A percentile compares a stretch with the other conserved stretches of the same genome.
Conservation (phyloP, 2,329 filamentous ascomycete species). For the Xylaria multiplex region DNA sequence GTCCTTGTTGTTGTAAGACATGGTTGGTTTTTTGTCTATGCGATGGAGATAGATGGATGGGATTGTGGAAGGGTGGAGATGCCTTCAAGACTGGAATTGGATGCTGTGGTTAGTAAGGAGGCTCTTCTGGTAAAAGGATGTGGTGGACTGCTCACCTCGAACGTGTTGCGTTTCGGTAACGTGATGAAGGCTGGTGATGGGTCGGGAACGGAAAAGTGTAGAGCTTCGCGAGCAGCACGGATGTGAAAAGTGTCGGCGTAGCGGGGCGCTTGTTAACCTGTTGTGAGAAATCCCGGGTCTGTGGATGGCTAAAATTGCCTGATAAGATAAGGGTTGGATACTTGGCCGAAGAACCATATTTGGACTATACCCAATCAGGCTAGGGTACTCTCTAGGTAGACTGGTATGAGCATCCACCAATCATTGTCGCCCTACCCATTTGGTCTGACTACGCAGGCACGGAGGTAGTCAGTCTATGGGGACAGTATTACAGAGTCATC, state of each 20-base stretch:
- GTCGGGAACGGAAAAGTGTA: slow-evolving; percentile 25
- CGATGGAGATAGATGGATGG: slow-evolving; percentile 37
- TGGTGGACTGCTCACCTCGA: slow-evolving; percentile 38
- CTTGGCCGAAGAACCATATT: neutral
- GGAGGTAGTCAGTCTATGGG: too few species aligned
- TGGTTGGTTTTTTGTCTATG: slow-evolving; percentile 62
- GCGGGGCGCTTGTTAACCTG: slow-evolving; percentile 19
- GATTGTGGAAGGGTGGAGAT: slow-evolving; percentile 37
- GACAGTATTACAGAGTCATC: slow-evolving; percentile 37
- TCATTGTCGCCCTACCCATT: neutral
- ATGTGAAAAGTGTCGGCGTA: slow-evolving; percentile 36
- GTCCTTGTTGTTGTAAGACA: slow-evolving; percentile 98
- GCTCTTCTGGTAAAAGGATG: neutral
- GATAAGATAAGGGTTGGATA: slow-evolving; percentile 41
- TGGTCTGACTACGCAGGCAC: neutral
- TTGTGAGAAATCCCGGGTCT: slow-evolving; percentile 31
- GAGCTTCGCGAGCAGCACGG: slow-evolving; percentile 17
- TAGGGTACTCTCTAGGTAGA: neutral
- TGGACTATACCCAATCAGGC: neutral
- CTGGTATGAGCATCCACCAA: neutral
- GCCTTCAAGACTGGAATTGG: slow-evolving; percentile 85
- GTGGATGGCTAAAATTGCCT: slow-evolving; percentile 29
- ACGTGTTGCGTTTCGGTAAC: slow-evolving; percentile 72
- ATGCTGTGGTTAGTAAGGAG: slow-evolving; percentile 30
- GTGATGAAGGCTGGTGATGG: slow-evolving; percentile 61